These are phyloP conservation scores for Termitomyces sp. DNA, from an alignment of 768 basidiomycete genomes.

Conservation along the genomic window DNA sequence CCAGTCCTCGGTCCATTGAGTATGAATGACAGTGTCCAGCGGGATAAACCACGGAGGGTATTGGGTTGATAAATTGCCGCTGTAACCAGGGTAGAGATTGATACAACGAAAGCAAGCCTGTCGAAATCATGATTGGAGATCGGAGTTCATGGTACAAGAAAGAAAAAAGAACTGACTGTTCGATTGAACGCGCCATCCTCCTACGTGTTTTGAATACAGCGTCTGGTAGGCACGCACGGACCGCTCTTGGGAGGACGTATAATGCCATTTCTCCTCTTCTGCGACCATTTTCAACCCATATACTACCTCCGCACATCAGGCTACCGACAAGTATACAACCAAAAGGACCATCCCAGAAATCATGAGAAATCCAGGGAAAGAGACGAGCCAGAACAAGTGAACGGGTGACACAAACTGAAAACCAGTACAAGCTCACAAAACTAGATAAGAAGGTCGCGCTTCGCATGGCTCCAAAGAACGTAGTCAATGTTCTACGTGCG, in stretches of 20 bases:
- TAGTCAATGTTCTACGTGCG: conserved; percentile 32
- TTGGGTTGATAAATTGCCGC: conserved; percentile 56
- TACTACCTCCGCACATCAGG: conserved; percentile 66
- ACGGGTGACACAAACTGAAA: conserved; percentile 61
- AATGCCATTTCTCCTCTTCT: conserved; percentile 75
- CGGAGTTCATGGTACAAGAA: background rate
- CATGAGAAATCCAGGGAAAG: conserved; percentile 64
- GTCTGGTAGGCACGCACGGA: conserved; percentile 58
- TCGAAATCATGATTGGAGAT: background rate
- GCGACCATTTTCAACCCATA: conserved; percentile 70
- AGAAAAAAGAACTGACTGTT: conserved; percentile 41
- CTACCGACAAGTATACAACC: conserved; percentile 65
- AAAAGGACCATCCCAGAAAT: conserved; percentile 75
- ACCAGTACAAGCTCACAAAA: conserved; percentile 70
- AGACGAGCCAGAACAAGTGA: conserved; percentile 58
- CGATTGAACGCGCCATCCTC: conserved; percentile 33
- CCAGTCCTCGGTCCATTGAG: conserved; percentile 53
- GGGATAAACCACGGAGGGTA: conserved; percentile 64
- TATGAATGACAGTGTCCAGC: conserved; percentile 66
- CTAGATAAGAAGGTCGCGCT: conserved; percentile 69
- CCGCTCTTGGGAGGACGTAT: conserved; percentile 69
- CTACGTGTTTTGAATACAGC: conserved; percentile 42
- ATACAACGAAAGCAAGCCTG: conserved; percentile 56
- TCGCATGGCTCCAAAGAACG: conserved; percentile 46
- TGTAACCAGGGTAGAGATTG: conserved; percentile 61